These are phyloP conservation scores for Leccinum ponderosum DNA, from an alignment of 1,284 basidiomycete genomes.

Conservation along the genomic window DNA sequence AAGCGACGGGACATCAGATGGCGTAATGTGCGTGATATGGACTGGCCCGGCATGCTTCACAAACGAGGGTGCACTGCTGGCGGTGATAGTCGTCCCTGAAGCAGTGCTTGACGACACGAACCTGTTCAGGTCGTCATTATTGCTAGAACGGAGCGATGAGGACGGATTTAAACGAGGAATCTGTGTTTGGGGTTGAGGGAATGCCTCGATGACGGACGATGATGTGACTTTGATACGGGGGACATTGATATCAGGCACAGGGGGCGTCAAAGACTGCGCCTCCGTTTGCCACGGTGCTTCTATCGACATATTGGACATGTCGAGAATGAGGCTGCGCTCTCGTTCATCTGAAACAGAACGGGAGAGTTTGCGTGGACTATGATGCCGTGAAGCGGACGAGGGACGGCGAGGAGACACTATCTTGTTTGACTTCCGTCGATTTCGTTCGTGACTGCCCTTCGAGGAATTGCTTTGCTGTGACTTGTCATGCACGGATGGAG, in stretches of 20 bases:
- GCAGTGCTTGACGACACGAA: constrained; percentile 83
- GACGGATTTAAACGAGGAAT: constrained; percentile 46
- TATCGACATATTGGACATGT: constrained; percentile 39
- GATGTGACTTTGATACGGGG: constrained; percentile 31
- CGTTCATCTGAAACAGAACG: constrained; percentile 29
- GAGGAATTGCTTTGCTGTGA: constrained; percentile 24
- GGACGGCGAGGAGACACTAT: constrained; percentile 28
- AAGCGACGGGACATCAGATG: constrained; percentile 72
- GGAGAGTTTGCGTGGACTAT: constrained; percentile 28
- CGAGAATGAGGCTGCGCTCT: constrained; percentile 26
- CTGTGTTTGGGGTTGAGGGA: constrained; percentile 15
- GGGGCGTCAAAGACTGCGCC: constrained; percentile 5
- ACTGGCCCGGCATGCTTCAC: constrained; percentile 81
- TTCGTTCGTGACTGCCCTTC: constrained; percentile 20
- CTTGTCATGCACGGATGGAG: constrained; percentile 16
- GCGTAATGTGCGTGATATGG: constrained; percentile 76
- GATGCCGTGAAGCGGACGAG: constrained; percentile 23
- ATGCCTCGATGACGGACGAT: constrained; percentile 20
- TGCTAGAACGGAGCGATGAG: constrained; percentile 48
- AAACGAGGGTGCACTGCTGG: constrained; percentile 73
- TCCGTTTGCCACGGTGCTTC: constrained; percentile 34
- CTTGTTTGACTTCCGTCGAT: constrained; percentile 24
- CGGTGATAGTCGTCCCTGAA: constrained; percentile 72
- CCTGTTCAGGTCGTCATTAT: constrained; percentile 76
- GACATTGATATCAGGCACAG: constrained; percentile 26